Evolutionary conservation across 495 filamentous ascomycete species (phyloP).

Genomic region (Annulohypoxylon bovei): DNA sequence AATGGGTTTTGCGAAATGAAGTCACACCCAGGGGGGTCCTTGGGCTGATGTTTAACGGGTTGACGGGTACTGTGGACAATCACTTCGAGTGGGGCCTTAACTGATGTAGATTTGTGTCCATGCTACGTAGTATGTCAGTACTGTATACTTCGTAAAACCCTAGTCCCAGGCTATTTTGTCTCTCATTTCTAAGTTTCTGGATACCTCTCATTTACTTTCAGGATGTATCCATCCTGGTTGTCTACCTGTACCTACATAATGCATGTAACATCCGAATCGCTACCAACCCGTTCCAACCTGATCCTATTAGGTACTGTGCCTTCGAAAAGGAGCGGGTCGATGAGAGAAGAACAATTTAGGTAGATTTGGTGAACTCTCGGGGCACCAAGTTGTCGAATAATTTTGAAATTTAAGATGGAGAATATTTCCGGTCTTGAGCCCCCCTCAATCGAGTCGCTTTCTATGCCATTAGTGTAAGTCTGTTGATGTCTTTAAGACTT

Average conservation of each 20-base stretch:
- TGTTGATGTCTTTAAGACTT: no score
- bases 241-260: constrained; percentile 32
- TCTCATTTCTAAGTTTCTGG: background rate
- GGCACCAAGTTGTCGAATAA: background rate
- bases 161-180: background rate
- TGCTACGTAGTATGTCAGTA: constrained; percentile 19
- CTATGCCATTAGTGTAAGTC: no score
- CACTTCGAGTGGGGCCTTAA: constrained; percentile 20
- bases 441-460: background rate
- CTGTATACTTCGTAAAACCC: constrained; percentile 21
- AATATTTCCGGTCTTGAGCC: background rate
- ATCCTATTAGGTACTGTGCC: constrained; percentile 17
- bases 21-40: constrained; percentile 40
- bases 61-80: constrained; percentile 40
- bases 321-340: constrained; percentile 22
- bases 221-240: constrained; percentile 18
- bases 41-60: constrained; percentile 32
- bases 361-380: constrained; percentile 9
- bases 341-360: constrained; percentile 6
- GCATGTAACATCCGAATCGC: constrained; percentile 35
- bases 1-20: constrained; percentile 43
- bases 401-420: constrained; percentile 5
- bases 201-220: constrained; percentile 11
- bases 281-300: constrained; percentile 22
- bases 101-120: constrained; percentile 14